phyloP scores from a whole-genome alignment of 2,329 filamentous ascomycete genomes.

The Aspergillus fructus region DNA sequence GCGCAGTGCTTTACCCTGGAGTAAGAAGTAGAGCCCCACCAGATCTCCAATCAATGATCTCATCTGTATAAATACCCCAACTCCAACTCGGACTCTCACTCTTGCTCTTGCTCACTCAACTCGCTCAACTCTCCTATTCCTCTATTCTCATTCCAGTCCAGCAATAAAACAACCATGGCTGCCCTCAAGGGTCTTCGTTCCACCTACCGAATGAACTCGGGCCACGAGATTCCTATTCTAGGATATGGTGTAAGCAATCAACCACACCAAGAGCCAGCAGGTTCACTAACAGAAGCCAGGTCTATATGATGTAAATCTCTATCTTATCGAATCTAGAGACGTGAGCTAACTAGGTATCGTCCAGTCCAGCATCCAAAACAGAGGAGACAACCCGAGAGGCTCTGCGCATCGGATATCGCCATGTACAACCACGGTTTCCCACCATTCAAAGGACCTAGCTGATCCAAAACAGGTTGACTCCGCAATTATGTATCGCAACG shows the following conservation, averaged over 20 bases:
- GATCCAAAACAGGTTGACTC: conserved; percentile 48
- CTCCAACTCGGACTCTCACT: not conserved
- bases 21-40: not conserved
- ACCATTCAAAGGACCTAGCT: not conserved
- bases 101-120: not conserved
- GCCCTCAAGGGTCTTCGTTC: conserved; percentile 22
- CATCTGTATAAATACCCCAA: conserved; percentile 8
- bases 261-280: not conserved
- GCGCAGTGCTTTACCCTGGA: not conserved
- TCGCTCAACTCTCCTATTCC: not conserved
- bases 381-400: conserved; percentile 29
- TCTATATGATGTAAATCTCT: conserved; percentile 32
- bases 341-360: not conserved
- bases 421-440: conserved; percentile 20
- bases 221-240: conserved; percentile 60
- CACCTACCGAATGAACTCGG: conserved; percentile 56
- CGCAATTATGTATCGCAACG: conserved; percentile 69
- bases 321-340: not conserved
- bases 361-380: conserved; percentile 27
- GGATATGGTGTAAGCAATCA: conserved; percentile 55
- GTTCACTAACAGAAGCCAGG: conserved; percentile 17
- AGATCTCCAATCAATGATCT: conserved; percentile 1
- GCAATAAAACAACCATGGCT: conserved; percentile 10
- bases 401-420: conserved; percentile 30
- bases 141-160: no score